phyloP scores from a whole-genome alignment of 1,284 basidiomycete genomes.

The Ustilago xerochloae region DNA sequence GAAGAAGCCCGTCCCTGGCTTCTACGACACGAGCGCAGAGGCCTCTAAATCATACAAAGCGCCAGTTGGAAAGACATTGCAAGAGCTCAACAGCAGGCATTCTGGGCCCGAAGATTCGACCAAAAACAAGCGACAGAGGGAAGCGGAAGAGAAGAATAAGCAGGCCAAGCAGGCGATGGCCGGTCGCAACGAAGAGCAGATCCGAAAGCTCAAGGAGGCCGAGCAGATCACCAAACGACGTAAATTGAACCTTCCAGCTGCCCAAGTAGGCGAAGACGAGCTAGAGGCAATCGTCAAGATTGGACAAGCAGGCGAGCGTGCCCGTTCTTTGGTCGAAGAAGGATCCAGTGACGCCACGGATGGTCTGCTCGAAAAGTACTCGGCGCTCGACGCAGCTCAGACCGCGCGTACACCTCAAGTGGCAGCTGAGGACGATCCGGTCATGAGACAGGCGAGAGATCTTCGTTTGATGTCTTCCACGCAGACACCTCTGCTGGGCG shows the following conservation, averaged over 20 bases:
- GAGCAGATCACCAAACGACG: constrained; percentile 90
- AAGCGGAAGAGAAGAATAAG: constrained; percentile 81
- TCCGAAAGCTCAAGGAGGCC: constrained; percentile 95
- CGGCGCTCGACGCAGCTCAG: constrained; percentile 83
- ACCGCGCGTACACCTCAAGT: constrained; percentile 93
- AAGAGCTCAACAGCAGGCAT: constrained; percentile 75
- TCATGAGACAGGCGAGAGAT: constrained; percentile 94
- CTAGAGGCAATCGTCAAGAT: constrained; percentile 99
- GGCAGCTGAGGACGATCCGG: constrained; percentile 75
- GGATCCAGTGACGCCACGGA: constrained; percentile 81
- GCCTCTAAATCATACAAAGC: constrained; percentile 86
- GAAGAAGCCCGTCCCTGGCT: constrained; percentile 92
- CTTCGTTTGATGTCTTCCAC: constrained; percentile 88
- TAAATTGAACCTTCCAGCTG: constrained; percentile 84
- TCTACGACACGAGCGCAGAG: constrained; percentile 97
- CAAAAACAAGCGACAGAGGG: constrained; percentile 69
- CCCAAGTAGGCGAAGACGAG: constrained; percentile 95
- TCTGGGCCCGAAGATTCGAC: constrained; percentile 72
- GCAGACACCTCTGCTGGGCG: constrained; percentile 94
- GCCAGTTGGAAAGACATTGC: constrained; percentile 88
- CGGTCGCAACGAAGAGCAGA: constrained; percentile 83
- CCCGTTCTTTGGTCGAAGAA: constrained; percentile 79
- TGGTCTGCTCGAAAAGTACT: constrained; percentile 88
- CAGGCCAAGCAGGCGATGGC: constrained; percentile 74
- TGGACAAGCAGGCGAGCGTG: constrained; percentile 88